phyloP scores from a whole-genome alignment of 2,329 filamentous ascomycete species.

The Aspergillus sp. region DNA sequence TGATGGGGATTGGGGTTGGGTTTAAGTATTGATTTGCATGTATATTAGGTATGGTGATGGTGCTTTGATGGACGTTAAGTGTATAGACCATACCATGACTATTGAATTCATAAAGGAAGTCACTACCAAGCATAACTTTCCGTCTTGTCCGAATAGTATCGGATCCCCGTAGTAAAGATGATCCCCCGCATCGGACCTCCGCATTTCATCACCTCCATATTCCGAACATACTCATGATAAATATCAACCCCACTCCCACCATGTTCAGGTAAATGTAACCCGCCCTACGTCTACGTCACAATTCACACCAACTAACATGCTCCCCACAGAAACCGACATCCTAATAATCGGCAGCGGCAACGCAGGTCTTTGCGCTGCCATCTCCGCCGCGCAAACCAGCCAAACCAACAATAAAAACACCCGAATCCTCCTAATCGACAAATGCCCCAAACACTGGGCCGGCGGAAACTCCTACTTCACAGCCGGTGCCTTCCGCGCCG shows the following conservation, averaged over 20 bases:
- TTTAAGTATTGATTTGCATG: constrained; percentile 29
- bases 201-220: background rate
- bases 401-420: constrained; percentile 32
- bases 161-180: too few species aligned
- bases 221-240: background rate
- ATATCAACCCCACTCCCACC: background rate
- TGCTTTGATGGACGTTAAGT: too few species aligned
- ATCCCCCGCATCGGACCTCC: background rate
- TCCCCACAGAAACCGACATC: constrained; percentile 19
- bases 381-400: constrained; percentile 44
- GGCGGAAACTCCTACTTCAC: constrained; percentile 62
- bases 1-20: constrained; percentile 63
- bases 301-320: background rate
- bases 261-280: background rate
- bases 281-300: background rate
- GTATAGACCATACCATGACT: too few species aligned
- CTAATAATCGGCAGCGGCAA: constrained; percentile 59
- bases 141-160: too few species aligned
- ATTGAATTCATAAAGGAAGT: too few species aligned
- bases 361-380: constrained; percentile 56
- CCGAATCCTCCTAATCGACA: constrained; percentile 52
- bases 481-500: constrained; percentile 56
- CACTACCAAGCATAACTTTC: too few species aligned
- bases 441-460: constrained; percentile 51
- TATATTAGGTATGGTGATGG: too few species aligned